phyloP scores from a whole-genome alignment of 164 flowering plant species.

The Liriodendron chinense region DNA sequence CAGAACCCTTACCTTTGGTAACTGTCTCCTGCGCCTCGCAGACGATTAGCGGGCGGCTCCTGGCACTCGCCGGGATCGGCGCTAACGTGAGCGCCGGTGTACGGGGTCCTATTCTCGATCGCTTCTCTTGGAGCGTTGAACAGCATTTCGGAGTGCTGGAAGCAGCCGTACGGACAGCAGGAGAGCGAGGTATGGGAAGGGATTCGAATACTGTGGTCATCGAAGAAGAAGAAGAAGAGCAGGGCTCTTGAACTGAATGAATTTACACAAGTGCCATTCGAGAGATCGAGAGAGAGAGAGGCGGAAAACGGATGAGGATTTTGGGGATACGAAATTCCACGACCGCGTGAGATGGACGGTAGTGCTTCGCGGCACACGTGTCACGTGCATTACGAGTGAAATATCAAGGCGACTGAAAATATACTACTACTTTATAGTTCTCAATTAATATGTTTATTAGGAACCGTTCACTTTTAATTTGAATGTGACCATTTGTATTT shows the following conservation, averaged over 20 bases:
- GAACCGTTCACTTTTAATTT: too few species aligned
- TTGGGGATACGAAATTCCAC: too few species aligned
- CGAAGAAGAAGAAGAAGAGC: background rate
- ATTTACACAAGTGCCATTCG: background rate
- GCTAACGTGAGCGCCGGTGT: background rate
- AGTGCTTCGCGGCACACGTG: too few species aligned
- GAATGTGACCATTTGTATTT: too few species aligned
- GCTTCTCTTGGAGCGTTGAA: background rate
- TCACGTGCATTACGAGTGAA: too few species aligned
- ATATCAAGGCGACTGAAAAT: too few species aligned
- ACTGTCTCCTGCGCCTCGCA: constrained; percentile 5
- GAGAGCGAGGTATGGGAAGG: constrained; percentile 1
- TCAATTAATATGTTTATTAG: too few species aligned
- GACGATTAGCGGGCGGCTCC: background rate
- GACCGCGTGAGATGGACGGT: too few species aligned
- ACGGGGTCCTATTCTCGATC: background rate
- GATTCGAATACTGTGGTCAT: constrained; percentile 16
- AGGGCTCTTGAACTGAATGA: too few species aligned
- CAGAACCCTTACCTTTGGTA: constrained; percentile 8
- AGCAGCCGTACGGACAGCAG: background rate
- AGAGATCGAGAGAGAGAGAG: background rate
- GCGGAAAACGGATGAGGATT: background rate
- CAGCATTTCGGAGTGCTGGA: background rate
- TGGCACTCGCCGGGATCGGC: background rate
- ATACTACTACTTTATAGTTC: too few species aligned